phyloP scores from a whole-genome alignment of 2,329 filamentous ascomycete genomes.

The Aspergillaceae sp. region DNA sequence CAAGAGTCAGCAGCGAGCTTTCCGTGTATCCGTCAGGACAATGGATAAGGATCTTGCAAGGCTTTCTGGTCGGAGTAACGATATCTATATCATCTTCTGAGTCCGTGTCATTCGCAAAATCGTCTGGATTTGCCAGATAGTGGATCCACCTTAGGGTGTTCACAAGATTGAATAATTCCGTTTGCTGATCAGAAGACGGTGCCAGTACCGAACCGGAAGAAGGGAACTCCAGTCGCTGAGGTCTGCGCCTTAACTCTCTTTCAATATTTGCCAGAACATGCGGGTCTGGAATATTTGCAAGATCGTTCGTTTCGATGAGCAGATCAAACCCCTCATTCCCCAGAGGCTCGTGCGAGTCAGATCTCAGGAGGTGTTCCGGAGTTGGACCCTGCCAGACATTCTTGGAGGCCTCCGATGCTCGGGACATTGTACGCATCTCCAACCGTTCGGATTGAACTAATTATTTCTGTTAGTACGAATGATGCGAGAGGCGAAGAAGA shows the following conservation, averaged over 20 bases:
- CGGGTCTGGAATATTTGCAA: conserved; percentile 66
- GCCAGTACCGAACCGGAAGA: conserved; percentile 89
- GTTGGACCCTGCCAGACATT: conserved; percentile 90
- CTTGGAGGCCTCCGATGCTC: conserved; percentile 73
- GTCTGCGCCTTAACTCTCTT: conserved; percentile 44
- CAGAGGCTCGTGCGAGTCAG: conserved; percentile 32
- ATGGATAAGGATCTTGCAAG: conserved; percentile 74
- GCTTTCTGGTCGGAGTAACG: conserved; percentile 30
- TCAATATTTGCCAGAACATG: conserved; percentile 56
- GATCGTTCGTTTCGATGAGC: conserved; percentile 79
- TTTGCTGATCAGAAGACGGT: conserved; percentile 51
- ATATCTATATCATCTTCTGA: conserved; percentile 52
- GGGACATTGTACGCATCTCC: conserved; percentile 93
- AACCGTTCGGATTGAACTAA: conserved; percentile 68
- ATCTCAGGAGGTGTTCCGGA: conserved; percentile 55
- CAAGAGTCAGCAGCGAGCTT: conserved; percentile 76
- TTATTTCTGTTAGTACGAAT: background rate
- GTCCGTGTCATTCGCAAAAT: conserved; percentile 32
- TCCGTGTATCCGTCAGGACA: conserved; percentile 96
- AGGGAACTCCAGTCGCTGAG: conserved; percentile 68
- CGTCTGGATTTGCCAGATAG: conserved; percentile 61
- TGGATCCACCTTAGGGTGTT: conserved; percentile 88
- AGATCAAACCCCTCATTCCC: conserved; percentile 63
- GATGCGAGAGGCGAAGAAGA: background rate
- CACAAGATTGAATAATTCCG: conserved; percentile 74